Percentiles rank a stretch among this genome's conserved stretches.
phyloP scores from a whole-genome alignment of 2,329 filamentous ascomycete species.

The Alternaria gaisen region DNA sequence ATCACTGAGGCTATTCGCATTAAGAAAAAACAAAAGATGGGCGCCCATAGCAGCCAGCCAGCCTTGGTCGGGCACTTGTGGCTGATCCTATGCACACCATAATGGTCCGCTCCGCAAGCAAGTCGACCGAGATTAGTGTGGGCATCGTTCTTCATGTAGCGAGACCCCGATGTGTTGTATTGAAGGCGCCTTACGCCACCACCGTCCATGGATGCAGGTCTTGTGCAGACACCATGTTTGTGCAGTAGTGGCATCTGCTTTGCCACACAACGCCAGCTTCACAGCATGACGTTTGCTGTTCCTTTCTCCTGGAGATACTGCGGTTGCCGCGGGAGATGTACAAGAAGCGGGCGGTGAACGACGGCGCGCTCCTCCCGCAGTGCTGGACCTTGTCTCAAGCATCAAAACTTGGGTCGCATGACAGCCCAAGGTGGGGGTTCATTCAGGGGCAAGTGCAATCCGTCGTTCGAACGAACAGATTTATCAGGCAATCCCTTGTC shows the following conservation, averaged over 20 bases:
- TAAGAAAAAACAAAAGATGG: constrained; percentile 7
- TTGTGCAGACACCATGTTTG: constrained; percentile 7
- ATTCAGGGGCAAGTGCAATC: constrained; percentile 25
- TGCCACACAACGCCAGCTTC: constrained; percentile 15
- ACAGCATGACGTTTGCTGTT: constrained; percentile 17
- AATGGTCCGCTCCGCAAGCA: constrained; percentile 23
- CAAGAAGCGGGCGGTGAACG: constrained; percentile 28
- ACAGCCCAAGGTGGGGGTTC: constrained; percentile 29
- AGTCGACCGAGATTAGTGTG: constrained; percentile 45
- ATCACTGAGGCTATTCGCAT: constrained; percentile 2
- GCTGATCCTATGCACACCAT: constrained; percentile 27
- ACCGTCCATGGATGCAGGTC: constrained; percentile 14
- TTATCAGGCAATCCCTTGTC: not conserved
- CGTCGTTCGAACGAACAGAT: not conserved
- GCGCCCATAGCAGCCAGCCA: constrained; percentile 10
- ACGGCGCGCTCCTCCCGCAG: constrained; percentile 44
- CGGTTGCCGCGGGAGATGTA: constrained; percentile 30
- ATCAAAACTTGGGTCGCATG: constrained; percentile 26
- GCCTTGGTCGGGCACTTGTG: constrained; percentile 20
- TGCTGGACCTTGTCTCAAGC: constrained; percentile 29
- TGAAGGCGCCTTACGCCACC: constrained; percentile 12
- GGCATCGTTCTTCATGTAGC: constrained; percentile 19
- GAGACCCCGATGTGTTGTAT: not conserved
- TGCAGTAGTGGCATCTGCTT: not conserved
- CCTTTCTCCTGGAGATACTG: constrained; percentile 11